Percentiles rank a stretch among this genome's conserved stretches.
These are phyloP conservation scores for Camelina laxa DNA, from an alignment of 345 rosid species.

Conservation along the genomic window DNA sequence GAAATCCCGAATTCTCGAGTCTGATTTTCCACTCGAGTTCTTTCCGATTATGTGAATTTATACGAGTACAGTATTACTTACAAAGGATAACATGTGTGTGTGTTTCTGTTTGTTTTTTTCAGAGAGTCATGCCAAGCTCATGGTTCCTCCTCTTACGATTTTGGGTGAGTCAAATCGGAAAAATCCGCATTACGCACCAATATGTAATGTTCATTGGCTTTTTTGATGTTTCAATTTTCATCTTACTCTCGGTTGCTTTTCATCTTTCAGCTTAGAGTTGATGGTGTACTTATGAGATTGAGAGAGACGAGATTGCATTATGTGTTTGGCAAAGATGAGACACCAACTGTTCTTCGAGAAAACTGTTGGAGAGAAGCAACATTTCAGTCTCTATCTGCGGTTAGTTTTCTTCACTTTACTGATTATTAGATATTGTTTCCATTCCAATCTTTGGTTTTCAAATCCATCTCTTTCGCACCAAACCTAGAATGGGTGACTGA, in stretches of 20 bases:
- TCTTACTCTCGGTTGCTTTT: slow-evolving; percentile 19
- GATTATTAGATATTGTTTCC: neutral
- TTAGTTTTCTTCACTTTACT: slow-evolving; percentile 47
- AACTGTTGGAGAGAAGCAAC: slow-evolving; percentile 94
- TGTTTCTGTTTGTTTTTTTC: slow-evolving; percentile 37
- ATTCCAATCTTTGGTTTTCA: neutral
- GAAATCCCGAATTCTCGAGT: slow-evolving; percentile 25
- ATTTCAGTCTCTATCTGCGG: slow-evolving; percentile 72
- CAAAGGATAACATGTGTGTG: slow-evolving; percentile 24
- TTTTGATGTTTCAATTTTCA: slow-evolving; percentile 1
- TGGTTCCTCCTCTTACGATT: slow-evolving; percentile 97
- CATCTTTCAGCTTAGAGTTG: slow-evolving; percentile 82
- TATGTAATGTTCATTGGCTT: slow-evolving; percentile 13
- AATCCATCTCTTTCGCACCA: neutral
- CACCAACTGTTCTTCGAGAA: slow-evolving; percentile 76
- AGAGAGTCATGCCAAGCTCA: slow-evolving; percentile 97
- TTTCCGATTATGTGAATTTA: slow-evolving; percentile 1
- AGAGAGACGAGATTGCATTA: slow-evolving; percentile 94
- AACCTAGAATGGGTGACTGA: neutral
- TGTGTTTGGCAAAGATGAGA: slow-evolving; percentile 53
- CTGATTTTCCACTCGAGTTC: slow-evolving; percentile 14
- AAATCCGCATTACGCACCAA: neutral
- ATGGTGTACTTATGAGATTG: slow-evolving; percentile 92
- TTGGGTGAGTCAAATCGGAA: slow-evolving; percentile 71
- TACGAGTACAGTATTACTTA: slow-evolving; percentile 7